Percentiles rank a stretch among this genome's conserved stretches.
phyloP scores from a whole-genome alignment of 2,329 filamentous ascomycete species.

The Aureobasidium lini region DNA sequence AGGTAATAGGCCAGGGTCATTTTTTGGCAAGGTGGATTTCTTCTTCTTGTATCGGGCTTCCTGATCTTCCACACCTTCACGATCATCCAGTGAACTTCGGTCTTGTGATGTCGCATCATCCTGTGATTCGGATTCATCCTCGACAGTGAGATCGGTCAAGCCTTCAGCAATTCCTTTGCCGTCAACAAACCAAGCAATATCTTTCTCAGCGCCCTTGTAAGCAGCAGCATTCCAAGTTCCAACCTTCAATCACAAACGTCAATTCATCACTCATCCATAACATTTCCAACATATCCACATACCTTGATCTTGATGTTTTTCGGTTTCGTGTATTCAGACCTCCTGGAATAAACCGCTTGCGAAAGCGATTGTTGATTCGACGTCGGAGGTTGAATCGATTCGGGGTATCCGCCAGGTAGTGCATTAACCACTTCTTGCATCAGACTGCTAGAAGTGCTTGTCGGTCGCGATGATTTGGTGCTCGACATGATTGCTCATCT shows the following conservation, averaged over 20 bases:
- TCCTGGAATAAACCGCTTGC: slow-evolving; percentile 60
- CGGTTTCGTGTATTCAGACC: slow-evolving; percentile 69
- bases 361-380: slow-evolving; percentile 43
- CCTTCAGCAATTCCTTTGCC: slow-evolving; percentile 62
- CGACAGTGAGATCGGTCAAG: slow-evolving; percentile 47
- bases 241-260: slow-evolving; percentile 44
- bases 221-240: slow-evolving; percentile 94
- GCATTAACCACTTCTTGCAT: slow-evolving; percentile 30
- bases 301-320: slow-evolving; percentile 59
- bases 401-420: slow-evolving; percentile 43
- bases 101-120: slow-evolving; percentile 13
- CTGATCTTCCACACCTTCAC: slow-evolving; percentile 41
- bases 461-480: slow-evolving; percentile 9
- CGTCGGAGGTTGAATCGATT: slow-evolving; percentile 15
- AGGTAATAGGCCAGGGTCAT: slow-evolving; percentile 41
- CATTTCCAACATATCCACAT: neutral
- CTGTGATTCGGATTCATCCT: slow-evolving; percentile 18
- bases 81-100: slow-evolving; percentile 21
- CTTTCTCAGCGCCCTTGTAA: slow-evolving; percentile 75
- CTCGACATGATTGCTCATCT: slow-evolving; percentile 4
- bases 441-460: slow-evolving; percentile 23
- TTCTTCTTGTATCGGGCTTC: slow-evolving; percentile 40
- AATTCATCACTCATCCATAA: neutral
- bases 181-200: slow-evolving; percentile 83
- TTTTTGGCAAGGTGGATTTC: slow-evolving; percentile 35